Conservation (phyloP, 306 rosid species). For the Acacia acuminata region DNA sequence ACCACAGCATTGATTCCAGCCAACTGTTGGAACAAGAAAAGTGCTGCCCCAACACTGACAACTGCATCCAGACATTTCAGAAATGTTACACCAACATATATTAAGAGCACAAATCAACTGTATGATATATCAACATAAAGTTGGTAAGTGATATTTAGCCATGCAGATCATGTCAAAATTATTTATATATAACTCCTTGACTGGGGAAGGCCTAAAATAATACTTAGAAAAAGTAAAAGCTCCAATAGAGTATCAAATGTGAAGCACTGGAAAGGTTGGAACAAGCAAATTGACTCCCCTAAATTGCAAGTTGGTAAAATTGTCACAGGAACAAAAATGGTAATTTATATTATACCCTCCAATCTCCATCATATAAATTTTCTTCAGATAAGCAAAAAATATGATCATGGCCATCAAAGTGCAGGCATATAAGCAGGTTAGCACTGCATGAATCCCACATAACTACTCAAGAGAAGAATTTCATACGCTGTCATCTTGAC, state of each 20-base stretch:
- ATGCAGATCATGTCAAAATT: not conserved
- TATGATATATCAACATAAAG: slow-evolving; percentile 3
- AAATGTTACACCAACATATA: not conserved
- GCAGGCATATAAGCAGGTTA: not conserved
- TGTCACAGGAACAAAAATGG: not conserved
- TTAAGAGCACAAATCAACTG: not conserved
- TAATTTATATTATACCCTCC: not conserved
- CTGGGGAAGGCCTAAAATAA: slow-evolving; percentile 15
- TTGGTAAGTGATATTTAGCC: not conserved
- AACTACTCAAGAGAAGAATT: not conserved
- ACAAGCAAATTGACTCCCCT: slow-evolving; percentile 1
- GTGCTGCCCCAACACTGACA: slow-evolving; percentile 86
- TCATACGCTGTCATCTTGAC: not conserved
- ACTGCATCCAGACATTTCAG: slow-evolving; percentile 57
- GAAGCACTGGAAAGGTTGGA: not conserved
- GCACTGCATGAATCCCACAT: not conserved
- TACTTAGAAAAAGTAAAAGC: not conserved
- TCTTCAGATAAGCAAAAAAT: not conserved
- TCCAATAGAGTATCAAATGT: not conserved
- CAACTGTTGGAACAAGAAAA: slow-evolving; percentile 90
- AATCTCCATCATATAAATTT: slow-evolving; percentile 1
- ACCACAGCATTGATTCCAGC: slow-evolving; percentile 97
- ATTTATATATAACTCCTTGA: slow-evolving; percentile 5
- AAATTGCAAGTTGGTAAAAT: slow-evolving; percentile 2
- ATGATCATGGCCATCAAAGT: not conserved